Base-by-base conservation (phyloP, 2,329 filamentous ascomycete species). In the Xylaria polymorpha region DNA sequence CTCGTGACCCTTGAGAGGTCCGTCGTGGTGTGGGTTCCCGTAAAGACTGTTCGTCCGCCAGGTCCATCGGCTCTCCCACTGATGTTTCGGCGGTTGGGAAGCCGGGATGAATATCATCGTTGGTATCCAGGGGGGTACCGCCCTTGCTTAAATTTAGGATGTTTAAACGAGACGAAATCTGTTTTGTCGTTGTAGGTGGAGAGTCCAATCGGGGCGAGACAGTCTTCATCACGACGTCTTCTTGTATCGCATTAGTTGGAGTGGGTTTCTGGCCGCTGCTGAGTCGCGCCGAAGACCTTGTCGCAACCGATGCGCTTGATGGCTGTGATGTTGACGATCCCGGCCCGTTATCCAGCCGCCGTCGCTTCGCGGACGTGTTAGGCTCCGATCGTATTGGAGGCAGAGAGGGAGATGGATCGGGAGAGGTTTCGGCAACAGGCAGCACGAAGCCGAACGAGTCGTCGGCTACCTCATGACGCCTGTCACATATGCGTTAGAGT, bases 391-490 rank as follows among this genome's bases (percentile, higher is more conserved):
- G 81, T 50, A 77, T 68, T n/a, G 76, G n/a, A 76, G 72, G 41
- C 71, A 67, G 4, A 75, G 76, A 22, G 59, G 67, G 58, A 67
- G 77, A 67, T 29, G 66, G 59, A 39, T 74, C 74, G 32, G 76
- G 62, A 50, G 74, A 66, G 14, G 71, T 63, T 65, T 77, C 77
- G 50, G 69, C 74, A 32, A 66, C 82, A 35, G 81, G 83, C 57
- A 87, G 80, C 57, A 84, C 79, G 73, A 90, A 83, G 15, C 83
- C 84, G 75, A 91, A 91, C 6, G 88, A 87, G 12, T 88, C 83
- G 71, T 90, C 87, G 71, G 84, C 86, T 15, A 91, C 82, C 75
- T 90, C 85, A 66, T 87, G 84, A 73, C 85, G 84, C 73, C 85
- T 88, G 67, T 55, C 56, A 51, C 5, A 0, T 18, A 51, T 32